phyloP scores from a whole-genome alignment of 129 eudicot species.

The Chrysanthemum seticuspe region DNA sequence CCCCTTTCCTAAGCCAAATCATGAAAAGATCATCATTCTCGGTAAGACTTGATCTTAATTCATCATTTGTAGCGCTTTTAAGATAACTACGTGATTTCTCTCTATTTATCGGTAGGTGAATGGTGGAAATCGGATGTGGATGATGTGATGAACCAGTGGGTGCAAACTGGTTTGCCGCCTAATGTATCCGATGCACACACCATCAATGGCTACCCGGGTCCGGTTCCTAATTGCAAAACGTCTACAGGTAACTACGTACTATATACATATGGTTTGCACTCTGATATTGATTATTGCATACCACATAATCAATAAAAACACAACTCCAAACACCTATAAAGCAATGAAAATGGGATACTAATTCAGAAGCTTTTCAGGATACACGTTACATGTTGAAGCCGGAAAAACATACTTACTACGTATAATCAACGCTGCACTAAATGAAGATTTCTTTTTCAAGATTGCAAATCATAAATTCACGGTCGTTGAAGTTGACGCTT shows the following conservation, averaged over 20 bases:
- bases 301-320: too few relatives aligned
- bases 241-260: constrained; percentile 40
- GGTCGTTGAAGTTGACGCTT: constrained; percentile 80
- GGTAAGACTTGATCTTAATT: constrained; percentile 33
- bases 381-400: constrained; percentile 53
- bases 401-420: constrained; percentile 74
- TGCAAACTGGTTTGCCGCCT: constrained; percentile 61
- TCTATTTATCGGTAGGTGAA: constrained; percentile 45
- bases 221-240: constrained; percentile 56
- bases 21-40: constrained; percentile 53
- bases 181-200: constrained; percentile 91
- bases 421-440: constrained; percentile 76
- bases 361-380: constrained; percentile 35
- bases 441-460: constrained; percentile 76
- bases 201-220: constrained; percentile 73
- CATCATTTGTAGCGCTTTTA: not conserved
- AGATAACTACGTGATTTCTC: not conserved
- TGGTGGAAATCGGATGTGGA: constrained; percentile 92
- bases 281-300: not conserved
- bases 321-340: too few relatives aligned
- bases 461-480: constrained; percentile 63
- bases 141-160: constrained; percentile 61
- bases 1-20: constrained; percentile 79
- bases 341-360: not conserved
- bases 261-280: not conserved